Evolutionary conservation across 371 early-diverging fungal genomes (phyloP).

Genomic region (Parasitella parasitica): DNA sequence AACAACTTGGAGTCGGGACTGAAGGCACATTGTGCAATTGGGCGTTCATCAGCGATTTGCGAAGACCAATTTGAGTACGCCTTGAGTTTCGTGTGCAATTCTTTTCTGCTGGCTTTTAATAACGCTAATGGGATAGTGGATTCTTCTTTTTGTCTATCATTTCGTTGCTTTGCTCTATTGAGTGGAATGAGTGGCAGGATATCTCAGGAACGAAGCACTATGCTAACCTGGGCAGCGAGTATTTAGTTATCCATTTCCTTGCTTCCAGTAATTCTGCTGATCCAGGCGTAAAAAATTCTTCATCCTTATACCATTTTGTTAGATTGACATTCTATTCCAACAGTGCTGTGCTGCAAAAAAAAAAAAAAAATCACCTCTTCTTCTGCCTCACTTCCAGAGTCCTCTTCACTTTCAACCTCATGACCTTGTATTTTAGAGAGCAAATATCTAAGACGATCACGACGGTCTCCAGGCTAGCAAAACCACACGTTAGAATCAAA

Average conservation of each 20-base stretch:
- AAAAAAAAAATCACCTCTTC: conserved; percentile 18
- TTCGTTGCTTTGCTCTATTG: conserved; percentile 70
- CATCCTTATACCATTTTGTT: conserved; percentile 31
- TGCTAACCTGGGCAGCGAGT: conserved; percentile 73
- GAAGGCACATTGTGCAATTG: conserved; percentile 77
- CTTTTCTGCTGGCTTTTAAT: conserved; percentile 76
- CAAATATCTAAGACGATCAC: conserved; percentile 79
- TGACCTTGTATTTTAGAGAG: conserved; percentile 59
- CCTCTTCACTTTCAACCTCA: conserved; percentile 50
- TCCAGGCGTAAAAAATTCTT: conserved; percentile 91
- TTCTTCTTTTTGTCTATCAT: conserved; percentile 69
- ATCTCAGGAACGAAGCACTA: neutral
- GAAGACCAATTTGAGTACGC: conserved; percentile 74
- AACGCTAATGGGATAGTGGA: conserved; percentile 68
- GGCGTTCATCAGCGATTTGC: conserved; percentile 91
- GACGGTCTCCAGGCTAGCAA: conserved; percentile 81
- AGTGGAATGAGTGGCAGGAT: neutral
- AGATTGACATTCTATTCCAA: neutral
- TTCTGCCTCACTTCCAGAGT: conserved; percentile 47
- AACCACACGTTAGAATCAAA: neutral
- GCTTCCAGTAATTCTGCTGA: conserved; percentile 67
- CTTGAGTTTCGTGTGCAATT: conserved; percentile 72
- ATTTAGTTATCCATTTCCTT: conserved; percentile 71
- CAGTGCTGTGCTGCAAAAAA: no score
- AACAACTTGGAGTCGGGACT: conserved; percentile 78